These are phyloP conservation scores for Mucor mucedo DNA, from an alignment of 371 early-diverging fungal genomes.

Conservation along the genomic window DNA sequence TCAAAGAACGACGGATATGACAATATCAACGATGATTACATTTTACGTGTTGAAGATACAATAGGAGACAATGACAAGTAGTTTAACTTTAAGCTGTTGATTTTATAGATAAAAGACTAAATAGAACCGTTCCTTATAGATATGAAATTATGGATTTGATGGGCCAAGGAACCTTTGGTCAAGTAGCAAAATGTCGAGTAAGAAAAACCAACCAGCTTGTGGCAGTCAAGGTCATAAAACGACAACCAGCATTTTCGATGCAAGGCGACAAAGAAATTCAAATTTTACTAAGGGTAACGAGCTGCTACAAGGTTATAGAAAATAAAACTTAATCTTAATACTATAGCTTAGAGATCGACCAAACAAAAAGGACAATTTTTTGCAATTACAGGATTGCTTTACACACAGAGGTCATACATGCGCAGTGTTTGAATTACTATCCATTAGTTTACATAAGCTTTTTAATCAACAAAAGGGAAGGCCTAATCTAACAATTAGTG, in stretches of 20 bases:
- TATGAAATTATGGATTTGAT: slow-evolving; percentile 89
- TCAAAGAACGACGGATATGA: slow-evolving; percentile 33
- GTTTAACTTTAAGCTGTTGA: neutral
- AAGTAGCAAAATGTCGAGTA: slow-evolving; percentile 94
- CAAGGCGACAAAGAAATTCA: slow-evolving; percentile 95
- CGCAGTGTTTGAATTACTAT: slow-evolving; percentile 93
- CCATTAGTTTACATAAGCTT: slow-evolving; percentile 93
- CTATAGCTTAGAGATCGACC: slow-evolving; percentile 63
- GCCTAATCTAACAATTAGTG: slow-evolving; percentile 78
- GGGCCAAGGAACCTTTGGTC: slow-evolving; percentile 98
- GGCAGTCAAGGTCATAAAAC: slow-evolving; percentile 97
- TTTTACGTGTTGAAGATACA: slow-evolving; percentile 23
- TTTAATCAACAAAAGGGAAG: slow-evolving; percentile 88
- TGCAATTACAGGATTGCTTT: slow-evolving; percentile 83
- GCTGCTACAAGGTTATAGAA: neutral
- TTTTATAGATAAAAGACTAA: neutral
- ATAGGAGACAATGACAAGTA: slow-evolving; percentile 18
- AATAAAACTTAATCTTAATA: neutral
- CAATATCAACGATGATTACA: slow-evolving; percentile 36
- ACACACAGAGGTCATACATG: slow-evolving; percentile 91
- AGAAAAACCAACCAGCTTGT: slow-evolving; percentile 82
- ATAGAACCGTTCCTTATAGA: slow-evolving; percentile 33
- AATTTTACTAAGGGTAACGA: slow-evolving; percentile 74
- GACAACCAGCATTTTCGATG: slow-evolving; percentile 87
- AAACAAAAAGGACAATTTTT: slow-evolving; percentile 74